Evolutionary conservation across 176 grass and related monocot genomes (phyloP).

Genomic region (maize (Zea mays)): DNA sequence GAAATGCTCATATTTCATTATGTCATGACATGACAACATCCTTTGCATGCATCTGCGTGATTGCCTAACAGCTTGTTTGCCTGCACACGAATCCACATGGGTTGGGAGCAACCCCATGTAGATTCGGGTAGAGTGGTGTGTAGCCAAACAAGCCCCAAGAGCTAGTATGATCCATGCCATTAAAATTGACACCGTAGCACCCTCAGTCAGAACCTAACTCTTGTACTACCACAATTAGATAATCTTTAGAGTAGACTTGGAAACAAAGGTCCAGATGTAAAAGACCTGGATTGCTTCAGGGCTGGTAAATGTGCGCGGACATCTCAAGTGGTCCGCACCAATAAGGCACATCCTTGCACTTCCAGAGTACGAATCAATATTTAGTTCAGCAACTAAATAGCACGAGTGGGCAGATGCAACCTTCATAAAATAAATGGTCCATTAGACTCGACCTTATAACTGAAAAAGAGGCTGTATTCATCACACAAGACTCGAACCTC

Average conservation of each 20-base stretch:
- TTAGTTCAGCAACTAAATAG: conserved; percentile 88
- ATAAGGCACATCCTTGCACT: conserved; percentile 88
- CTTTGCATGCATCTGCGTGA: not conserved
- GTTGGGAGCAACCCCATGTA: not conserved
- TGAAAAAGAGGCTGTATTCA: conserved; percentile 13
- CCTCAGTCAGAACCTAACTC: not conserved
- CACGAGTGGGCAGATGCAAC: conserved; percentile 90
- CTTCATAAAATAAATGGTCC: conserved; percentile 43
- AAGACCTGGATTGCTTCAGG: conserved; percentile 91
- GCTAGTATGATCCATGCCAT: not conserved
- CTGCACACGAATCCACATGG: not conserved
- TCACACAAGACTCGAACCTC: conserved; percentile 60
- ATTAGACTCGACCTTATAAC: conserved; percentile 8
- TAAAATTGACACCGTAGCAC: not conserved
- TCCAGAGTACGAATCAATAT: conserved; percentile 79
- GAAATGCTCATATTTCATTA: not conserved
- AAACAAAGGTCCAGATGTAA: conserved; percentile 7
- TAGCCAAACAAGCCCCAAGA: not conserved
- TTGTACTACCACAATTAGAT: not conserved
- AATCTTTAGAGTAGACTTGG: not conserved
- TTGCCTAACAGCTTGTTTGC: not conserved
- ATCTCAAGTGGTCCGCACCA: conserved; percentile 82
- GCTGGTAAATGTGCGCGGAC: conserved; percentile 76
- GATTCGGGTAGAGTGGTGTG: not conserved
- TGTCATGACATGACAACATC: not conserved